Evolutionary conservation across 768 basidiomycete genomes (phyloP), one percentile per base, ranked within the genome.

Genomic region (Steccherinum ochraceum): DNA sequence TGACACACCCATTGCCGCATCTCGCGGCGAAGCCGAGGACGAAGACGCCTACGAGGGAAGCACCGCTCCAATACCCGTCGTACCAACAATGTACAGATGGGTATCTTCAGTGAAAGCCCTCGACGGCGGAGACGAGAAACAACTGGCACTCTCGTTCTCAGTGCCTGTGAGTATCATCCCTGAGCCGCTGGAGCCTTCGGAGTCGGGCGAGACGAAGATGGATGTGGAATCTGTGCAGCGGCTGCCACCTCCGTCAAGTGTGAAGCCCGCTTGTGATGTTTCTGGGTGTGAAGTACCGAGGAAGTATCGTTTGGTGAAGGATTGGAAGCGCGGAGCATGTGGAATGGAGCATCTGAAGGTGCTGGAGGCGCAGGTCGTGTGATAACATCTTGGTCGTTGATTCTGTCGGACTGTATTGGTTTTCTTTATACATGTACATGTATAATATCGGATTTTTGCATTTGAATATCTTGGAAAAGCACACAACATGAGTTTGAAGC

Each of bases 41-140:
- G 79, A 73, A 5, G 70, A 68, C 0, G 67, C 62, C 1, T 73
- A 64, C 5, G 74, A 72, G 12, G 68, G 65, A 1, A 70, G 66
- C 19, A 52, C 58, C 0, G 58, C 55, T 5, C 48, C 56, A 4
- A 51, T 49, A 2, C 54, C 59, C n/a, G 48, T 64, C 16, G 44
- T 65, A 1, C 74, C 88, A 2, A 78, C 74, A 3, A 83, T 79
- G 79, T 87, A 81, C 58, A 76, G 86, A 24, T 90, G 86, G 86
- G 66, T 86, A 1, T 87, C 85, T 3, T 81, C 79, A 1, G 68
- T 76, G 19, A 75, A 73, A 41, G 35, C 58, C 5, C 25, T 49
- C n/a, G 52, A 43, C 1, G 50, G 54, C 7, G 39, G 44, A 16
- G 26, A 24, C 3, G 61, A 60, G 26, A 54, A 39, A 27, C 53